These are phyloP conservation scores for Gracilaria gracilis DNA, from an alignment of 23 red algal species.

Conservation along the genomic window DNA sequence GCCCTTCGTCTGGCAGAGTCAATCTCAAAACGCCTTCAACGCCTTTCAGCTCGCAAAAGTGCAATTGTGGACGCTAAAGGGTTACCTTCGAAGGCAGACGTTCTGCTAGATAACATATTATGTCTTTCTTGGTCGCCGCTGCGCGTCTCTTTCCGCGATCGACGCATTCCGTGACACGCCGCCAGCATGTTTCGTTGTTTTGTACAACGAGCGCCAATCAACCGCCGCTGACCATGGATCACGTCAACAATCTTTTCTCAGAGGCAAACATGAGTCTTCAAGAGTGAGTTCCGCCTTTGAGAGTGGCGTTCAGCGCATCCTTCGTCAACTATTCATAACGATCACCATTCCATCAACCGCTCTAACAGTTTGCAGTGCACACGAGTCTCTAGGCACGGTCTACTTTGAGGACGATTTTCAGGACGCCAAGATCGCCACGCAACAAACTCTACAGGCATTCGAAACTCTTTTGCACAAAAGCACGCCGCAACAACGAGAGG, in stretches of 20 bases:
- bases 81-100: no score
- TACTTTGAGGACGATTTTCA: conserved; percentile 71
- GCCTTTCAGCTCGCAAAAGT: no score
- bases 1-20: no score
- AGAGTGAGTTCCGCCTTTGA: conserved; percentile 28
- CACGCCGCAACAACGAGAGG: conserved; percentile 15
- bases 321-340: not conserved
- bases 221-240: conserved; percentile 36
- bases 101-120: not conserved
- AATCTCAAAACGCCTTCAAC: no score
- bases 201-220: not conserved
- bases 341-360: not conserved
- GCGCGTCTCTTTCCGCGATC: not conserved
- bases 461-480: not conserved
- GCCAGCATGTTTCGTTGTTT: not conserved
- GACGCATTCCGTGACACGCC: not conserved
- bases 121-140: not conserved
- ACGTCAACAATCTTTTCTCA: conserved; percentile 65
- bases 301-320: not conserved
- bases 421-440: conserved; percentile 59
- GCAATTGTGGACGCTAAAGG: no score
- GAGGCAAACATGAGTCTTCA: conserved; percentile 59
- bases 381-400: conserved; percentile 47
- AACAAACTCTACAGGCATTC: conserved; percentile 48
- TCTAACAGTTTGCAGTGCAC: conserved; percentile 34